These are phyloP conservation scores for Nymphaea thermarum DNA, from an alignment of 164 flowering plant genomes.

Conservation along the genomic window DNA sequence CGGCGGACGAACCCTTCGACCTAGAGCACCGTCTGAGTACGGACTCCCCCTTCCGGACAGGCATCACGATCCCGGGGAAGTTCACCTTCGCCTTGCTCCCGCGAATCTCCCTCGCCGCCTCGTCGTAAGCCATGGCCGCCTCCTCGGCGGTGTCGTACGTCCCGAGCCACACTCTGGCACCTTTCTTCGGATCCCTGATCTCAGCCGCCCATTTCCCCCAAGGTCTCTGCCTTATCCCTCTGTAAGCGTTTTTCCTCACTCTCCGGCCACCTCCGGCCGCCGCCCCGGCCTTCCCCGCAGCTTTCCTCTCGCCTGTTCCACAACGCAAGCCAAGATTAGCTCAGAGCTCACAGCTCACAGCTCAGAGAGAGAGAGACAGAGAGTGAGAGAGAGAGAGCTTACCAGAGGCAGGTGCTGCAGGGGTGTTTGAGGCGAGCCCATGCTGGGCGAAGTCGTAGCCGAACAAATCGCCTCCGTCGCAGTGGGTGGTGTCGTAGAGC, in stretches of 20 bases:
- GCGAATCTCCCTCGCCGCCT: slow-evolving; percentile 51
- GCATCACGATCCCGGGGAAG: slow-evolving; percentile 15
- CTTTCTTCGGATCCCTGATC: slow-evolving; percentile 52
- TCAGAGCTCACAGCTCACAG: not conserved
- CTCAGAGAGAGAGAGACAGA: not conserved
- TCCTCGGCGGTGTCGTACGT: slow-evolving; percentile 52
- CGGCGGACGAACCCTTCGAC: not conserved
- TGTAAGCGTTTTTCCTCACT: slow-evolving; percentile 36
- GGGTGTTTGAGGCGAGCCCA: not conserved
- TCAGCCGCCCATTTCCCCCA: slow-evolving; percentile 81
- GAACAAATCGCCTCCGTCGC: not conserved
- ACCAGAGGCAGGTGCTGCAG: not conserved
- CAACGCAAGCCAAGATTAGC: not conserved
- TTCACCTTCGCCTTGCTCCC: slow-evolving; percentile 65
- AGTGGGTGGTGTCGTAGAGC: not conserved
- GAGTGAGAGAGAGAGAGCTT: not conserved
- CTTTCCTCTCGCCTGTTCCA: not conserved
- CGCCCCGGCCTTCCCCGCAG: not conserved
- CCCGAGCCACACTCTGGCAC: slow-evolving; percentile 57
- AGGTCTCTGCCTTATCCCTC: slow-evolving; percentile 57
- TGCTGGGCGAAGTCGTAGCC: not conserved
- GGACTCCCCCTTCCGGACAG: not conserved
- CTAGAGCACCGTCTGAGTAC: not conserved
- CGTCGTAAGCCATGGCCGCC: slow-evolving; percentile 56
- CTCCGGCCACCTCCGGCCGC: slow-evolving; percentile 6